Evolutionary conservation across 306 rosid species (phyloP), one percentile per base, ranked within the genome.

Genomic region (Betula pendula): DNA sequence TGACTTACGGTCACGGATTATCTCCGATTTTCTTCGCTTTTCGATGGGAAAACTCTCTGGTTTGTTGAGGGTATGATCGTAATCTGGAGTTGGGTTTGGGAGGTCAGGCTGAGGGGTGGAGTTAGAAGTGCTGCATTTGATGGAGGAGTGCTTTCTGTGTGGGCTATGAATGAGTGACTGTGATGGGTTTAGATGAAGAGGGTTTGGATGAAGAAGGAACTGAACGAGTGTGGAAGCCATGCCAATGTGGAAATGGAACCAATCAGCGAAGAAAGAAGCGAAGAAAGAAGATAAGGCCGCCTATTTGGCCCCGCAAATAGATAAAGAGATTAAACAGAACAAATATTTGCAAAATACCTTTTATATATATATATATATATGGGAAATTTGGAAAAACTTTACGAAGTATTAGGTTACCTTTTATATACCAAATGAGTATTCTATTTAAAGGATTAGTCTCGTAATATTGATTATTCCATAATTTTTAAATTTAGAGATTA

Each of bases 21-120:
- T 94, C 44, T 90, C 98, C 8, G 98, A 94, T 42, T 86, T 87
- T 60, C 94, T 87, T 45, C 98, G 74, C 85, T 82, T 92, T 84
- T 92, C 96, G 29, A 94, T 83, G 2, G 96, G 98, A 77, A 92
- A 92, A 13, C 51, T 80, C 63, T 90, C 97, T 17, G 97, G 74
- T 12, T 81, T 85, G 82, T 83, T 94, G 44, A 88, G 77, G 77
- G 97, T 75, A 47, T 6, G 42, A 38, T 85, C 83, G 0, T 84
- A 69, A 42, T 58, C 38, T 17, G 96, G 83, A 73, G 78, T 84
- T 15, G 89, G 95, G 47, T 79, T 75, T 19, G 90, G 87, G 72
- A 81, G 77, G 5, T 87, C 88, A 0, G 84, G 77, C 55, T 83
- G 70, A 31, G 87, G 74, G 16, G 69, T 76, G 20, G 89, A 71